Evolutionary conservation across 441 rosid species (phyloP), one percentile per base, ranked within the genome.

Genomic region (Flueggea neowawraea): DNA sequence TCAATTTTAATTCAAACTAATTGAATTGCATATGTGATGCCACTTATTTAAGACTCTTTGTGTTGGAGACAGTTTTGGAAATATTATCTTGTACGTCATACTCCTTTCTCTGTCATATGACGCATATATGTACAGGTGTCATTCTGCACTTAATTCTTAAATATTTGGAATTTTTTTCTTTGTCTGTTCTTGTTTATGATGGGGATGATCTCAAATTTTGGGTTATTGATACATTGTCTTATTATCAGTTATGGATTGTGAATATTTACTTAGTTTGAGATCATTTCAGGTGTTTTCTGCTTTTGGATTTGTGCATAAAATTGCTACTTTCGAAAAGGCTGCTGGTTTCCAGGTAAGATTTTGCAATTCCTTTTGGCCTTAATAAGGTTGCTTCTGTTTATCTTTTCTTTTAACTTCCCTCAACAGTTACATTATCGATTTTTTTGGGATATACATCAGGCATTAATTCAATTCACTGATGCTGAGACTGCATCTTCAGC

Each of bases 321-420:
- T 95, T 72, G 98, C 98, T 32, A 95, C 98, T 45, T 95, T 95
- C 64, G 98, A 95, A 75, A 95, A 95, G 75, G 98, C 98, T 64
- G 94, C 98, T 58, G 98, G 99, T 61, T 95, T 95, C 76, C 97
- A 95, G 89, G 99, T 87, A 54, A 80, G 75, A 61, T 67, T 31
- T 62, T 39, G 6, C 28, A 58, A 53, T 22, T 51, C 16, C 11
- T 67, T 55, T 12, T 2, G 54, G 48, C 31, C 7, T 63, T 68
- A 61, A 60, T 53, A 51, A 49, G 64, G 54, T 39, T 43, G 15
- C 17, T 10, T 8, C 22, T 13, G 16, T 45, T 60, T 6, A 31
- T 63, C 62, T 72, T 53, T 28, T 16, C 8, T 16, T 16, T 16
- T 16, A 16, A 53, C 4, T 28, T 53, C 17, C 7, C 44, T 31